Evolutionary conservation across 2,329 filamentous ascomycete genomes (phyloP).

Genomic region (Aphanoascus verrucosus): DNA sequence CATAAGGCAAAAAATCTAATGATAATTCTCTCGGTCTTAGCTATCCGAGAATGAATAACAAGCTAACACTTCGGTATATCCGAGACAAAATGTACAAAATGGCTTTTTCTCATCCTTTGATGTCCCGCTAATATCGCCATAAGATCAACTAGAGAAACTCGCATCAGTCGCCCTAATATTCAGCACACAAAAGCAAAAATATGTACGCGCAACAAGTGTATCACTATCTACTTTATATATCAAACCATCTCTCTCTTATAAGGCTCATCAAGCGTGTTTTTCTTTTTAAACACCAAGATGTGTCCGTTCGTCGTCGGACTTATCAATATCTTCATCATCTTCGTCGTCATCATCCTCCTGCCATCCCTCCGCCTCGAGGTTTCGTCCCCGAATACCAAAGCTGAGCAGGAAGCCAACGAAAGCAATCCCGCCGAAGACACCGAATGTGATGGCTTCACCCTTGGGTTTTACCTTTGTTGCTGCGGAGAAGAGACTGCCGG

Average conservation of each 20-base stretch:
- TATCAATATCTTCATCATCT: conserved; percentile 14
- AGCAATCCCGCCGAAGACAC: conserved; percentile 72
- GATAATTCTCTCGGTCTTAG: no score
- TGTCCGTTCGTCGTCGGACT: conserved; percentile 7
- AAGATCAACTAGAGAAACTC: background rate
- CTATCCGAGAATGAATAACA: no score
- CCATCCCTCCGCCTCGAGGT: conserved; percentile 50
- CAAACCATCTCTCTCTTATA: background rate
- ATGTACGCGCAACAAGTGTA: background rate
- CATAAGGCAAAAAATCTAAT: no score
- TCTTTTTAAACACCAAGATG: conserved; percentile 26
- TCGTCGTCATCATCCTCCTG: conserved; percentile 34
- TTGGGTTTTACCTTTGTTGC: conserved; percentile 63
- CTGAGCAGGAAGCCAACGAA: conserved; percentile 71
- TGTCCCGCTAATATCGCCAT: background rate
- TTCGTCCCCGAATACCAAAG: conserved; percentile 59
- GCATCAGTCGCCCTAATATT: background rate
- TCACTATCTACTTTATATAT: background rate
- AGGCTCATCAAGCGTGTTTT: background rate
- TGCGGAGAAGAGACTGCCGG: conserved; percentile 74
- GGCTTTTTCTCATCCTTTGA: background rate
- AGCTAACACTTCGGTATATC: no score
- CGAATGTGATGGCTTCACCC: conserved; percentile 77
- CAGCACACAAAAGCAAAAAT: background rate
- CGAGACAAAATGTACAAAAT: background rate